Percentiles rank a stretch among this genome's conserved stretches.
phyloP scores from a whole-genome alignment of 306 rosid species.

The Vigna radiata region DNA sequence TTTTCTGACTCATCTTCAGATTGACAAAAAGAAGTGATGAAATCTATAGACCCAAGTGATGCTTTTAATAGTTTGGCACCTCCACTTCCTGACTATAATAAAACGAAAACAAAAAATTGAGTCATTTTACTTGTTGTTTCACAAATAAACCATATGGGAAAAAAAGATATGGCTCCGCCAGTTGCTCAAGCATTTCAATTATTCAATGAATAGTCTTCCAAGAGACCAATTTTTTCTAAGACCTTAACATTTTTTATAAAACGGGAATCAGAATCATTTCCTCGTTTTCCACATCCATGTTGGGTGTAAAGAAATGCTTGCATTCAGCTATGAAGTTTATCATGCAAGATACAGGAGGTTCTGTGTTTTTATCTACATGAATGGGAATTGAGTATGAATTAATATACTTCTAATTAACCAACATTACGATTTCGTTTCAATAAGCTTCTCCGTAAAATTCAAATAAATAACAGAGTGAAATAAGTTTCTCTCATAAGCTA shows the following conservation, averaged over 20 bases:
- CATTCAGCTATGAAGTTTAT: background rate
- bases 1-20: constrained; percentile 69
- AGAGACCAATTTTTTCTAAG: background rate
- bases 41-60: constrained; percentile 95
- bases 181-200: background rate
- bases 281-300: background rate
- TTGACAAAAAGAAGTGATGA: constrained; percentile 82
- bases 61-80: constrained; percentile 71
- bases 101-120: constrained; percentile 43
- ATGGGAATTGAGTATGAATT: background rate
- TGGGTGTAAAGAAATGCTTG: constrained; percentile 2
- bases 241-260: background rate
- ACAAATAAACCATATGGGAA: constrained; percentile 21
- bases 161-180: constrained; percentile 9
- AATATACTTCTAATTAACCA: background rate
- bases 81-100: constrained; percentile 70
- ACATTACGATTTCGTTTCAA: background rate
- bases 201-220: background rate
- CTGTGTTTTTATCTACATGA: background rate
- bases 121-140: constrained; percentile 43
- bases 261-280: background rate
- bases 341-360: background rate
- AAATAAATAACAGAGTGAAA: background rate
- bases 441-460: background rate
- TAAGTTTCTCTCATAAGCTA: background rate